These are phyloP conservation scores for Trametes cinnabarina DNA, from an alignment of 768 basidiomycete species.

Conservation along the genomic window DNA sequence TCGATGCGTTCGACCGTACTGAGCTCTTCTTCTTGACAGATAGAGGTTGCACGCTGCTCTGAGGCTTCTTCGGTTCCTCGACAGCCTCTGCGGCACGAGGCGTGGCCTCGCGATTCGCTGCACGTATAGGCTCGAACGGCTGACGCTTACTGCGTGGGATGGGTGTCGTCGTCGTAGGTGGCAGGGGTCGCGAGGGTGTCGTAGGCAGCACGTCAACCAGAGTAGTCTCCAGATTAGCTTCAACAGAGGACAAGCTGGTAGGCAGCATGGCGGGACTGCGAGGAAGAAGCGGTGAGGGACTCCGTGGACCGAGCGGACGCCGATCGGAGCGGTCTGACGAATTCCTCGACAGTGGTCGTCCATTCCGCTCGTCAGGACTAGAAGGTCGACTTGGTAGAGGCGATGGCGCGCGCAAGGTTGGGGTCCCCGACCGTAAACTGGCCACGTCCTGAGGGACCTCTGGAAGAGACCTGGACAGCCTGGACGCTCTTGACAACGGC, in stretches of 20 bases:
- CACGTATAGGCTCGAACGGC: conserved; percentile 49
- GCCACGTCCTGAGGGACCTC: conserved; percentile 33
- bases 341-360: conserved; percentile 47
- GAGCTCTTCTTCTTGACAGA: conserved; percentile 86
- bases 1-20: conserved; percentile 41
- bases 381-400: conserved; percentile 4
- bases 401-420: conserved; percentile 34
- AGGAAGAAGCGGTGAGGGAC: conserved; percentile 65
- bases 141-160: conserved; percentile 74
- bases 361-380: conserved; percentile 23
- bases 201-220: conserved; percentile 23
- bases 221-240: conserved; percentile 41
- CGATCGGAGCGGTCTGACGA: conserved; percentile 55
- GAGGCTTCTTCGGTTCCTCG: conserved; percentile 32
- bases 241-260: conserved; percentile 37
- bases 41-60: conserved; percentile 64
- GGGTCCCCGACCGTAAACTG: conserved; percentile 46
- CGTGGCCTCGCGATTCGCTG: conserved; percentile 49
- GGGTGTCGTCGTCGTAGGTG: conserved; percentile 34
- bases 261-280: conserved; percentile 34
- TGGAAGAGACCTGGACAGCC: conserved; percentile 23
- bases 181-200: conserved; percentile 26
- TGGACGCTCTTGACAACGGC: conserved; percentile 54
- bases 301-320: conserved; percentile 71
- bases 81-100: conserved; percentile 36